Evolutionary conservation across 176 grass and related monocot species (phyloP), one percentile per base, ranked within the genome.

Genomic region (Ananas comosus): DNA sequence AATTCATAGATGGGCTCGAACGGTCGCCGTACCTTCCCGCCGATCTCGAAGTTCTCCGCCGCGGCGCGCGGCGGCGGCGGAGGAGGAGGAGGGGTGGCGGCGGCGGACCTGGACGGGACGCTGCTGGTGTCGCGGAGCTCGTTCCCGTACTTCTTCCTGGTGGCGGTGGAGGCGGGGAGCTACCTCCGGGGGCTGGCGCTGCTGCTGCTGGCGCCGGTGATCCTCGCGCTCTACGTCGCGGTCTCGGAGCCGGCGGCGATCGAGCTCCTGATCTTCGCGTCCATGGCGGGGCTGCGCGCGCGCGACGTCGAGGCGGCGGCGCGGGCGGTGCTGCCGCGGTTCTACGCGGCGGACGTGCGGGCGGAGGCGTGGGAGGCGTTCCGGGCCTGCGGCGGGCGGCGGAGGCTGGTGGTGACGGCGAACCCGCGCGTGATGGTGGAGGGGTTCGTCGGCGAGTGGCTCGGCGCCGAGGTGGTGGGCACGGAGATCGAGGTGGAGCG

Each of bases 131-230:
- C 94, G 8, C 86, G 89, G 1, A 87, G 84, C 0, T 85, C 87
- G 59, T 97, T 97, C 84, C 94, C 94, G 0, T 97, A 97, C 89
- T 97, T 92, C 81, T 97, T 97, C 73, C 75, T 97, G 3, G 61
- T 97, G 0, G 79, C 89, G 0, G 72, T 97, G 7, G 94, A 93
- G 81, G 89, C 94, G 0, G 94, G 94, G 0, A 73, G 86, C 22
- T 56, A 75, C 71, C 12, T 86, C 61, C 94, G 94, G 16, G 94
- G 85, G 3, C 23, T 64, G 22, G 12, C 3, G 21, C 78, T 93
- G 3, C 89, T 97, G 10, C 65, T 90, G 6, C 16, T 72, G 8
- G 70, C 94, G 5, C 94, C 94, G 11, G 63, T 72, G 6, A 17
- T 97, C 11, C 86, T 97, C 18, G 51, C 71, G 13, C 82, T 91